These are phyloP conservation scores for Trametes punicea DNA, from an alignment of 768 basidiomycete species.

Conservation along the genomic window DNA sequence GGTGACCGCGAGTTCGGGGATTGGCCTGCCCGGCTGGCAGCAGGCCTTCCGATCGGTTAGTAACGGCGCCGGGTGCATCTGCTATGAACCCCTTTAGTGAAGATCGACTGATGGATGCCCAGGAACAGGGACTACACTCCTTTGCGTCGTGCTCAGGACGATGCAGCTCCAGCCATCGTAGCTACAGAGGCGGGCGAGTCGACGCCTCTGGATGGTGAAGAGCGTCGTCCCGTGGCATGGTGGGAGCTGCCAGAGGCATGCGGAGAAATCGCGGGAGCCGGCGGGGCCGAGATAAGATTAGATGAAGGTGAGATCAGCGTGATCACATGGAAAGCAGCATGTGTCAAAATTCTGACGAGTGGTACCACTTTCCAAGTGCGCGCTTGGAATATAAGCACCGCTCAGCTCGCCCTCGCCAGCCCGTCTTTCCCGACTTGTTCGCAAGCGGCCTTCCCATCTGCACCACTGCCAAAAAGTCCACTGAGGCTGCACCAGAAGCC, in stretches of 20 bases:
- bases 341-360: conserved; percentile 14
- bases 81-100: neutral
- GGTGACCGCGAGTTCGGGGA: neutral
- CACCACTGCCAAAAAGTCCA: neutral
- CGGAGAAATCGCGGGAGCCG: conserved; percentile 10
- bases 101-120: neutral
- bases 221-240: neutral
- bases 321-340: conserved; percentile 2
- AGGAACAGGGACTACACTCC: neutral
- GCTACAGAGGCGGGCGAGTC: neutral
- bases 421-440: neutral
- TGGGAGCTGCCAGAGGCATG: neutral
- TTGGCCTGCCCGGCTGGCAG: conserved; percentile 6
- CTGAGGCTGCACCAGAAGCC: neutral
- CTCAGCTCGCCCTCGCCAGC: neutral
- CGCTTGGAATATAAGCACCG: conserved; percentile 18
- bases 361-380: conserved; percentile 18
- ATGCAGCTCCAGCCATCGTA: neutral
- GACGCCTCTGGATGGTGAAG: neutral
- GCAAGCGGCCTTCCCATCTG: neutral
- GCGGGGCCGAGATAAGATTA: conserved; percentile 15
- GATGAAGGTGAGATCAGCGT: conserved; percentile 10
- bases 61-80: too few species aligned
- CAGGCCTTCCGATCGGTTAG: conserved; percentile 10
- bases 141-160: neutral